Percentiles rank a stretch among this genome's conserved stretches.
These are phyloP conservation scores for Isabelozyma heimii DNA, from an alignment of 805 yeast species.

Conservation along the genomic window DNA sequence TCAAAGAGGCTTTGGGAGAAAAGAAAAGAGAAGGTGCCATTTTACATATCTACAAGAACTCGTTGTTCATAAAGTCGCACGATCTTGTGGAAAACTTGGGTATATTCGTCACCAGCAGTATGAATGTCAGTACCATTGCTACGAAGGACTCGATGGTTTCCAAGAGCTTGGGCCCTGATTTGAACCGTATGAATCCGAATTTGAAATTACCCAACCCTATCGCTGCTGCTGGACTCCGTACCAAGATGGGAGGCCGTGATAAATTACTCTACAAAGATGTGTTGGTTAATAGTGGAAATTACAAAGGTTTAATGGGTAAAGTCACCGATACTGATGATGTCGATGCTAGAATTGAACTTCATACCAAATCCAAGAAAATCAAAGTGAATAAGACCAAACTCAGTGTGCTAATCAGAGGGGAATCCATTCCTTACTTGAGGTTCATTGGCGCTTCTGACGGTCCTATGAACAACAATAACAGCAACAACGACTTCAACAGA, in stretches of 20 bases:
- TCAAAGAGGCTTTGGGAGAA: constrained; percentile 70
- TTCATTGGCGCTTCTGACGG: constrained; percentile 52
- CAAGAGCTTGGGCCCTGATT: constrained; percentile 58
- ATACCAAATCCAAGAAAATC: constrained; percentile 84
- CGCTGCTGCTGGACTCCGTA: constrained; percentile 43
- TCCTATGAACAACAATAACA: constrained; percentile 5
- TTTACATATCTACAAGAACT: constrained; percentile 78
- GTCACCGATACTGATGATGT: constrained; percentile 92
- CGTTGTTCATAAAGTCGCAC: constrained; percentile 76
- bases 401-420: constrained; percentile 68
- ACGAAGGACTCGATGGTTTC: constrained; percentile 72
- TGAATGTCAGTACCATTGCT: constrained; percentile 77
- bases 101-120: constrained; percentile 76
- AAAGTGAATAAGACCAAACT: constrained; percentile 79
- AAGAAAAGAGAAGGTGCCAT: constrained; percentile 81
- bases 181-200: constrained; percentile 85
- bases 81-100: constrained; percentile 84
- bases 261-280: constrained; percentile 80
- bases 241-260: constrained; percentile 71
- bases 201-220: constrained; percentile 56
- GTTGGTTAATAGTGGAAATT: constrained; percentile 84
- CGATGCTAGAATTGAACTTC: constrained; percentile 88
- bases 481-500: constrained; percentile 8
- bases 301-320: constrained; percentile 92
- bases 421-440: constrained; percentile 73